Evolutionary conservation across 345 rosid genomes (phyloP).

Genomic region (Erucastrum elatum): DNA sequence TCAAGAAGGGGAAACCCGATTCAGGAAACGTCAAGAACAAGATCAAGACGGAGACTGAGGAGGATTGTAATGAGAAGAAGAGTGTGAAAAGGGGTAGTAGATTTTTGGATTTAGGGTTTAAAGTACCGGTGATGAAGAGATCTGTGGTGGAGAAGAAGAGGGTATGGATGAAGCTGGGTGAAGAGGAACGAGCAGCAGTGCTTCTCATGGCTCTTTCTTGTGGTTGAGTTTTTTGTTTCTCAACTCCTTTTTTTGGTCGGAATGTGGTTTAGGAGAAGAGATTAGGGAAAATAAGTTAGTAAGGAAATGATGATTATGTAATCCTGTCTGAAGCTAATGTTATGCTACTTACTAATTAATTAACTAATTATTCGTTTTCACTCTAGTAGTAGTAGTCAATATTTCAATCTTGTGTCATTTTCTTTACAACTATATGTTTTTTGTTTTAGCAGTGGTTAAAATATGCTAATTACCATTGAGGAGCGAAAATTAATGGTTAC

Average conservation of each 20-base stretch:
- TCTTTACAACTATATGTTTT: not conserved
- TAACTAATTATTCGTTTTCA: not conserved
- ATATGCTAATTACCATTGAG: not conserved
- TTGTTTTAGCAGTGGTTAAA: not conserved
- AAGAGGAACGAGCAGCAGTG: conserved; percentile 87
- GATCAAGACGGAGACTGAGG: conserved; percentile 46
- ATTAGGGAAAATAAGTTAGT: conserved; percentile 35
- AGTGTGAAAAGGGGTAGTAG: conserved; percentile 22
- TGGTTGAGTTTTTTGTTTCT: conserved; percentile 50
- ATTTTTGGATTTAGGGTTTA: conserved; percentile 67
- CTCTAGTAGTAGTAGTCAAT: not conserved
- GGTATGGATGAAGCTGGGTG: conserved; percentile 63
- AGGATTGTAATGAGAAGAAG: conserved; percentile 15
- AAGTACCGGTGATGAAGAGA: conserved; percentile 70
- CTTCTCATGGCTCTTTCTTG: conserved; percentile 85
- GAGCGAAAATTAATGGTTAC: not conserved
- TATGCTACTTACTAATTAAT: not conserved
- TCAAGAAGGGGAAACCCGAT: conserved; percentile 25
- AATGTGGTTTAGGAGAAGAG: not conserved
- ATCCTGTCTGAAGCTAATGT: conserved; percentile 24
- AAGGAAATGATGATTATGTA: conserved; percentile 29
- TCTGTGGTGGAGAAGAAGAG: conserved; percentile 61
- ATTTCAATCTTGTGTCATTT: not conserved
- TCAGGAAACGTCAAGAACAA: conserved; percentile 58
- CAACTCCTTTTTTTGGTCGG: not conserved